These are phyloP conservation scores for Hypomontagnella submonticulosa DNA, from an alignment of 495 filamentous ascomycete species.

Conservation along the genomic window DNA sequence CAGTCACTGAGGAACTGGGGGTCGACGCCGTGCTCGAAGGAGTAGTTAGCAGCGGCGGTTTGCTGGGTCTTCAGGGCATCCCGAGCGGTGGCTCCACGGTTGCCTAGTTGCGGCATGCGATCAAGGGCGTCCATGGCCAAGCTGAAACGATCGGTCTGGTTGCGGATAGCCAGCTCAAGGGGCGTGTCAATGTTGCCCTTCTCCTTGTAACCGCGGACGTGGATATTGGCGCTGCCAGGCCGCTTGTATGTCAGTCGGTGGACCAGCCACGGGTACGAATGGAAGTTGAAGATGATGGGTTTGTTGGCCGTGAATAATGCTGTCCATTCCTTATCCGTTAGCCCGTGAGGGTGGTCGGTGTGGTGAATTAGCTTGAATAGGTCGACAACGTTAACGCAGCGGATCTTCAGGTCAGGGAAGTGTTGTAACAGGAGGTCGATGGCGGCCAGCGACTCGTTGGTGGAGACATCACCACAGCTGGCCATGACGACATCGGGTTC, in stretches of 20 bases:
- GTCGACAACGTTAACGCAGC: conserved; percentile 80
- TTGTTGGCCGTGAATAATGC: conserved; percentile 73
- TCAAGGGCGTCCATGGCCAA: conserved; percentile 80
- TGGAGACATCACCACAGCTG: conserved; percentile 74
- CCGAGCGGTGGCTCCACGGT: conserved; percentile 66
- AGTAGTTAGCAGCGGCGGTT: conserved; percentile 66
- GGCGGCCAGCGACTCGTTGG: conserved; percentile 74
- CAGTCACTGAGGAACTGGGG: conserved; percentile 72
- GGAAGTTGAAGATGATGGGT: conserved; percentile 82
- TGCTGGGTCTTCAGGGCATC: conserved; percentile 69
- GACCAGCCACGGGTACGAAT: conserved; percentile 80
- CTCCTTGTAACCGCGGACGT: conserved; percentile 77
- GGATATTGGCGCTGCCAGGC: conserved; percentile 68
- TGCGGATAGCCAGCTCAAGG: conserved; percentile 76
- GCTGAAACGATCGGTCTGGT: conserved; percentile 75
- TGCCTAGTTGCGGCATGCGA: conserved; percentile 64
- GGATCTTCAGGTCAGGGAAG: conserved; percentile 74
- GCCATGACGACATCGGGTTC: conserved; percentile 79
- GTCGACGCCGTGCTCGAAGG: conserved; percentile 73
- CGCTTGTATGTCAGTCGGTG: conserved; percentile 78
- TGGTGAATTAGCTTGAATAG: conserved; percentile 77
- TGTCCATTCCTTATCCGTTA: conserved; percentile 69
- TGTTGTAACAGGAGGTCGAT: conserved; percentile 71
- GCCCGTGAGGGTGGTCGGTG: conserved; percentile 73
- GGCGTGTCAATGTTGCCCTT: conserved; percentile 84